Conservation (phyloP, 2,329 filamentous ascomycete species). For the Aspergillus sp. region DNA sequence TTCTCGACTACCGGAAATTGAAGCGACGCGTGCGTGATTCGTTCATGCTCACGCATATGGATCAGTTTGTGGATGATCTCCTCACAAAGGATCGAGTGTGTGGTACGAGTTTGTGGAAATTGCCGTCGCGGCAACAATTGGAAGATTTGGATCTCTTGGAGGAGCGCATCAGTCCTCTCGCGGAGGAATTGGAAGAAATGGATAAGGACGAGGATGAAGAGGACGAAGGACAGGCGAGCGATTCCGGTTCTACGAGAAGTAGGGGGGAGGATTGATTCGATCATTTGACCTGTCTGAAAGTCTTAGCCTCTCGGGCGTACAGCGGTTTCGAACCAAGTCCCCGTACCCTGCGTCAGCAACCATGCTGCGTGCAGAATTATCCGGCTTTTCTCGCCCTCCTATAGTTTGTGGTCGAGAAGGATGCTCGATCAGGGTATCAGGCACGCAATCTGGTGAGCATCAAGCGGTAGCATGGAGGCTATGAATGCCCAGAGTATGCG, state of each 20-base stretch:
- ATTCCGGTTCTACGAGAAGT: slow-evolving; percentile 12
- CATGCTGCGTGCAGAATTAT: too few relatives aligned
- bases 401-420: too few relatives aligned
- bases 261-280: slow-evolving; percentile 14
- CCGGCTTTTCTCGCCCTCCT: too few relatives aligned
- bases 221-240: slow-evolving; percentile 15
- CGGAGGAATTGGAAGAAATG: slow-evolving; percentile 50
- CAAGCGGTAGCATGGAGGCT: too few relatives aligned
- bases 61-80: slow-evolving; percentile 89
- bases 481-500: too few relatives aligned
- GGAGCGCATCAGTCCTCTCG: slow-evolving; percentile 72
- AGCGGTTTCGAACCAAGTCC: too few relatives aligned
- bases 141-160: slow-evolving; percentile 87
- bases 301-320: too few relatives aligned
- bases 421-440: too few relatives aligned
- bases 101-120: slow-evolving; percentile 84
- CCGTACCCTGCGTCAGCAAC: too few relatives aligned
- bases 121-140: slow-evolving; percentile 70
- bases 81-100: slow-evolving; percentile 83
- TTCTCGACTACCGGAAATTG: slow-evolving; percentile 77
- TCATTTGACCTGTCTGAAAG: too few relatives aligned
- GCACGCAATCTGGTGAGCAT: too few relatives aligned
- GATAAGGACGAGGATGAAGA: slow-evolving; percentile 26
- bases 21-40: slow-evolving; percentile 66
- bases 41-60: slow-evolving; percentile 69